Conservation (phyloP, 108 stramenopile genomes). For the Thalassiosira profunda region DNA sequence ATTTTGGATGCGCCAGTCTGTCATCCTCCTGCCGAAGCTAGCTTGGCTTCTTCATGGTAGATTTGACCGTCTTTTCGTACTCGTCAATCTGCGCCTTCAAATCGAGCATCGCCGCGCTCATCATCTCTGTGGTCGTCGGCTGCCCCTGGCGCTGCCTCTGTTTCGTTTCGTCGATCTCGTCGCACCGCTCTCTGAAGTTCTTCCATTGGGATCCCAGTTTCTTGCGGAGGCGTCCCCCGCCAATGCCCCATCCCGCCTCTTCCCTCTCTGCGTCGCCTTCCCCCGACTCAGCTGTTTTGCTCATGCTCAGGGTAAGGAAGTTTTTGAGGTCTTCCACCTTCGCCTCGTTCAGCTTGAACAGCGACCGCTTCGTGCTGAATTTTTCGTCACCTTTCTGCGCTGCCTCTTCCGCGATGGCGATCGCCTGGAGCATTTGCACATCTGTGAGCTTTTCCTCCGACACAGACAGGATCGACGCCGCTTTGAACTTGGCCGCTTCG, state of each 20-base stretch:
- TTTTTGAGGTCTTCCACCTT: conserved; percentile 45
- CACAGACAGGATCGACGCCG: conserved; percentile 46
- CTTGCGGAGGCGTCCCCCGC: conserved; percentile 30
- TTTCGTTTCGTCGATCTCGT: conserved; percentile 44
- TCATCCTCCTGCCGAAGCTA: conserved; percentile 1
- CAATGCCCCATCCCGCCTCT: conserved; percentile 37
- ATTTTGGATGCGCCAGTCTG: background rate
- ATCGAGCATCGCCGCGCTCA: conserved; percentile 40
- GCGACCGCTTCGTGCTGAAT: conserved; percentile 43
- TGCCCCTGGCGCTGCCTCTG: conserved; percentile 15
- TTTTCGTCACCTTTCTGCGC: conserved; percentile 45
- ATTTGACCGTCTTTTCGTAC: conserved; percentile 38
- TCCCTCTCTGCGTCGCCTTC: conserved; percentile 2
- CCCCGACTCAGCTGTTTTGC: no score
- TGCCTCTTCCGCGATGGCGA: conserved; percentile 49
- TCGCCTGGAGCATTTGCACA: conserved; percentile 54
- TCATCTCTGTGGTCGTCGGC: conserved; percentile 25
- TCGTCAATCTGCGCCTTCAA: conserved; percentile 43
- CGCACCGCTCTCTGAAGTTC: conserved; percentile 42
- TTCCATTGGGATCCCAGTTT: conserved; percentile 33
- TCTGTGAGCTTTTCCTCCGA: conserved; percentile 44
- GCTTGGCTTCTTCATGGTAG: no score
- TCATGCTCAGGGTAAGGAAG: no score
- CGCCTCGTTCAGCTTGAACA: conserved; percentile 44
- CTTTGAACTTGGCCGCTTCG: conserved; percentile 46